Percentiles rank a stretch among this genome's conserved stretches.
Conservation (phyloP, 371 early-diverging fungal species). For the Mortierella sp. region DNA sequence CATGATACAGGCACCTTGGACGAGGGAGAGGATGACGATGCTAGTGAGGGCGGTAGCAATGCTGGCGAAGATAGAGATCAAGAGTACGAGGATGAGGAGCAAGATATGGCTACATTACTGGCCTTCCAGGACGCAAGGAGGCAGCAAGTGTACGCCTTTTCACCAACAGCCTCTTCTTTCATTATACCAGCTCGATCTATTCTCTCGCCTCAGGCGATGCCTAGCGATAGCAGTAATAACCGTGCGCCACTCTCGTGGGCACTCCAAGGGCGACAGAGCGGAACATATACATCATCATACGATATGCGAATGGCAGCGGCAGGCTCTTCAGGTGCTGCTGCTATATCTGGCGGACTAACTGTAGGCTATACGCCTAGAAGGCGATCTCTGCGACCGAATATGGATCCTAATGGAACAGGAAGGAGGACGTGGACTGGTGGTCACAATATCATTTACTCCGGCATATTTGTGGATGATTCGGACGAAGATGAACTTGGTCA, state of each 20-base stretch:
- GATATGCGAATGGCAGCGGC: conserved; percentile 38
- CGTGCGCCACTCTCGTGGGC: conserved; percentile 38
- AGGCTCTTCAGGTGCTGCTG: conserved; percentile 18
- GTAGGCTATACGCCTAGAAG: conserved; percentile 38
- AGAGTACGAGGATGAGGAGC: conserved; percentile 42
- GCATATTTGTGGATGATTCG: conserved; percentile 51
- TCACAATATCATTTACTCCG: conserved; percentile 55
- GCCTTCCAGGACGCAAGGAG: conserved; percentile 51
- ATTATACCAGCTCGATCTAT: conserved; percentile 22
- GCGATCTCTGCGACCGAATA: conserved; percentile 17
- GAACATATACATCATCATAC: conserved; percentile 21
- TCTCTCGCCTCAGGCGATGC: conserved; percentile 26
- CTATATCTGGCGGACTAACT: conserved; percentile 31
- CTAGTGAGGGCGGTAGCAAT: neutral
- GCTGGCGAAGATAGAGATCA: conserved; percentile 4
- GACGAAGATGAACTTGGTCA: conserved; percentile 26
- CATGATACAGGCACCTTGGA: neutral
- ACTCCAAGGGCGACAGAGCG: conserved; percentile 21
- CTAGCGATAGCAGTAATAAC: conserved; percentile 4
- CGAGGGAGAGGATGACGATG: neutral
- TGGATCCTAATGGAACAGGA: conserved; percentile 31
- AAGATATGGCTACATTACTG: conserved; percentile 51
- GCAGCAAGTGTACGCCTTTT: conserved; percentile 34
- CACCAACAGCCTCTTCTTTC: conserved; percentile 33
- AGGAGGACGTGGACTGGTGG: conserved; percentile 56